Base-by-base conservation (phyloP, 176 grass and related monocot species). In the Oryza brachyantha region DNA sequence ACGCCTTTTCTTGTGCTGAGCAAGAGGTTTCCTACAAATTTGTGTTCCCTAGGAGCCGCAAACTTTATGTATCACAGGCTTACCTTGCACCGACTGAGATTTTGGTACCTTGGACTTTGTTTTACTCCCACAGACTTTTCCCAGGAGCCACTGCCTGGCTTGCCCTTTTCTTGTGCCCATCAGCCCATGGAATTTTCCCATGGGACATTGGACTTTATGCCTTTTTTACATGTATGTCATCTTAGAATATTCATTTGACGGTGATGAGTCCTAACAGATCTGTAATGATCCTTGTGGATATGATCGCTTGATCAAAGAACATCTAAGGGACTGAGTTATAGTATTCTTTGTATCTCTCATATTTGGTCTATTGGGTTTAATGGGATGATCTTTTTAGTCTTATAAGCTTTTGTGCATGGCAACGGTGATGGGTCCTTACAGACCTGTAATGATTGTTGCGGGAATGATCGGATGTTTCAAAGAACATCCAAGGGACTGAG, bases 381-480 rank as follows among this genome's bases (percentile, higher is more conserved):
- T 55, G 19, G 19, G 45, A 3, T 55, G 50, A 22, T 55, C 10
- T 22, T 55, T 55, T 10, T 55, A 14, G 5, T 50, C 3, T 22
- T n/a, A 4, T 1, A 54, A 54, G 19, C 48, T 54, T 36, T 14
- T 59, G 17, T 78, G 46, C 2, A 13, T 62, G 63, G 42, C 14
- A 70, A 84, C 61, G 9, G 54, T 88, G 93, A 85, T 81, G 86
- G 83, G 32, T 73, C 61, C 45, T 82, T 84, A 73, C 88, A 93
- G 88, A 97, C 88, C 83, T 87, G 93, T 87, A 90, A 85, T 97
- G 93, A 91, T 91, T 90, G 39, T 80, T 93, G 93, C 66, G 37
- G 88, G 60, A 22, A 89, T 93, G 90, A 93, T 87, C 26, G 64
- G 74, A 71, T 72, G 63, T 45, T 52, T 82, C 66, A 74, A 85